Percentiles rank a stretch among this genome's conserved stretches.
Conservation (phyloP, 768 basidiomycete genomes). For the Leccinum sublutescens region DNA sequence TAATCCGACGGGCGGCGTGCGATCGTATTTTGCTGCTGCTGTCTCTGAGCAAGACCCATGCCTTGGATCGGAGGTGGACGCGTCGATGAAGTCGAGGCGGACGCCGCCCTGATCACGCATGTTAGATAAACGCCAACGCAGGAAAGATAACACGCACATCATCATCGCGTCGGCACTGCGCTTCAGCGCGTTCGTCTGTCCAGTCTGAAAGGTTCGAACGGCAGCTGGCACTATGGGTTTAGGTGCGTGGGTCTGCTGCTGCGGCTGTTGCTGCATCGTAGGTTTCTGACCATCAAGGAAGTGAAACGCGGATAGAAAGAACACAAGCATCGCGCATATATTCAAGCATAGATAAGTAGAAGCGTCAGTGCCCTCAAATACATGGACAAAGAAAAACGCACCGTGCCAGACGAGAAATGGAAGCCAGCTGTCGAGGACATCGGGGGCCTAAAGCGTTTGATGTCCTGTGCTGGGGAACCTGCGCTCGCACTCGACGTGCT, state of each 20-base stretch:
- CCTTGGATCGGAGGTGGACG: constrained; percentile 30
- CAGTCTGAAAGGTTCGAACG: constrained; percentile 11
- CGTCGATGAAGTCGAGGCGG: constrained; percentile 19
- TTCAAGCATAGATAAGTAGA: neutral
- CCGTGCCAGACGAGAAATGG: constrained; percentile 47
- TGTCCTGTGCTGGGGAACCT: neutral
- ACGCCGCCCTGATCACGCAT: constrained; percentile 13
- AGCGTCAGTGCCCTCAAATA: neutral
- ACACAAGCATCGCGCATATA: constrained; percentile 4
- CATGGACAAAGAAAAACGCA: constrained; percentile 22
- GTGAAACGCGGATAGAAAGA: neutral
- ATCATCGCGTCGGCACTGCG: constrained; percentile 35
- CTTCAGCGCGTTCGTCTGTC: constrained; percentile 26
- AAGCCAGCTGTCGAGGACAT: constrained; percentile 45
- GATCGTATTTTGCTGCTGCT: constrained; percentile 21
- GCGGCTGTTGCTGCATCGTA: constrained; percentile 3
- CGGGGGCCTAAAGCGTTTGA: neutral
- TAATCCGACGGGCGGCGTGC: constrained; percentile 30
- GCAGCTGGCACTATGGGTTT: constrained; percentile 6
- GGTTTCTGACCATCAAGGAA: neutral
- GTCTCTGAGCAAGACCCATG: constrained; percentile 42
- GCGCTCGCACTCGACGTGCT: constrained; percentile 1
- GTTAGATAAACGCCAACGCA: neutral
- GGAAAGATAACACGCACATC: constrained; percentile 22
- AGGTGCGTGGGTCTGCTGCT: neutral